Conservation (phyloP, 1,284 basidiomycete species). For the Ceratobasidium sp. region DNA sequence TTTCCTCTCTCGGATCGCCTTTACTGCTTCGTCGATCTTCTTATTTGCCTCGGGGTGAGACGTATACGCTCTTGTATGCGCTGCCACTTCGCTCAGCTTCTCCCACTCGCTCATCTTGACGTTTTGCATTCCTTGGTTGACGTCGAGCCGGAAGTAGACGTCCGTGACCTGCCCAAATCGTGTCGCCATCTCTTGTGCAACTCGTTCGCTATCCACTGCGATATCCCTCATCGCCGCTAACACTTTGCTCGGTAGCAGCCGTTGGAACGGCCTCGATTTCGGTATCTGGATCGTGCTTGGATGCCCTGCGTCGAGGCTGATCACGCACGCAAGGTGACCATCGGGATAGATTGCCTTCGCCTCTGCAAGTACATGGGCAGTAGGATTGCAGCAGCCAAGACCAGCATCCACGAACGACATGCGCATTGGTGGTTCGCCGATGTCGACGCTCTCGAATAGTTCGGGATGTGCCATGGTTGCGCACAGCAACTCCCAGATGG, state of each 20-base stretch:
- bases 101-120: not conserved
- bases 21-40: not conserved
- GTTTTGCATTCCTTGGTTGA: constrained; percentile 7
- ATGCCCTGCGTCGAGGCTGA: constrained; percentile 15
- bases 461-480: not conserved
- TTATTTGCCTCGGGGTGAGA: not conserved
- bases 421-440: no score
- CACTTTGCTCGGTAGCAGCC: not conserved
- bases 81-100: not conserved
- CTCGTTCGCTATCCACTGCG: constrained; percentile 13
- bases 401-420: constrained; percentile 8
- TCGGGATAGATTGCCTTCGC: not conserved
- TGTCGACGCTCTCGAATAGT: not conserved
- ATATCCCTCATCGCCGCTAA: not conserved
- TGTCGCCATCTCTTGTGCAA: not conserved
- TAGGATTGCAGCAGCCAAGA: constrained; percentile 33
- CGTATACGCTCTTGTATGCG: constrained; percentile 14
- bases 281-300: not conserved
- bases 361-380: constrained; percentile 13
- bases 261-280: not conserved
- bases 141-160: not conserved
- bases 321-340: not conserved
- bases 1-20: not conserved
- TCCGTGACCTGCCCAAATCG: not conserved
- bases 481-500: not conserved